Evolutionary conservation across 2,329 filamentous ascomycete species (phyloP), one percentile per base, ranked within the genome.

Genomic region (Penicillium sumatraense): DNA sequence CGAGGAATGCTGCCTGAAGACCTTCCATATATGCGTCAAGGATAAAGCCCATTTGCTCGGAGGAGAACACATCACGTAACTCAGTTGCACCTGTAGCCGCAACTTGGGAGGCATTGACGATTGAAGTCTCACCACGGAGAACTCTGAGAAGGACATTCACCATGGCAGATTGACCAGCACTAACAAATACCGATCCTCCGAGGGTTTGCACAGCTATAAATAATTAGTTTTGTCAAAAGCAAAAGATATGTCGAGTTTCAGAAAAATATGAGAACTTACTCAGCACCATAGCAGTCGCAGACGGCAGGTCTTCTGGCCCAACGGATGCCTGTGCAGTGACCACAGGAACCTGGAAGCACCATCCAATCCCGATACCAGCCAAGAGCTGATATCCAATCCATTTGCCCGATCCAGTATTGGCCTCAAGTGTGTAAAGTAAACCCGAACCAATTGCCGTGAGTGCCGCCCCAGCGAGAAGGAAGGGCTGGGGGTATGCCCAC

Each of bases 331-430:
- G 61, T 3, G 59, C 61, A 31, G 61, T 61, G 27, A 57, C 59
- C 3, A 68, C 56, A 45, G 68, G 59, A 59, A 71, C 46, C 36
- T 63, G 65, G 16, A 54, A 49, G 5, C 46, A 29, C n/a, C 69
- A 49, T 10, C 65, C 71, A 20, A 63, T 42, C n/a, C 66, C 70
- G 23, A 68, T 53, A 9, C 70, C 73, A 8, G 61, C 56, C 16
- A 76, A 51, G 20, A 71, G 64, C 56, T 76, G 73, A 47, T 75
- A 76, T 1, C 73, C 73, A 20, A 76, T 68, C 73, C 72, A 77
- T 40, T 71, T 67, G 20, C 58, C 63, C 3, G 62, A n/a, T 10
- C 54, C 47, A 2, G 66, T 66, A 16, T 64, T 41, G 14, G 67
- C 58, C 21, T 72, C 60, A 16, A 74, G 53, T 1, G 72, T 75